phyloP scores from a whole-genome alignment of 2,329 filamentous ascomycete species.

The Penicillium italicum region DNA sequence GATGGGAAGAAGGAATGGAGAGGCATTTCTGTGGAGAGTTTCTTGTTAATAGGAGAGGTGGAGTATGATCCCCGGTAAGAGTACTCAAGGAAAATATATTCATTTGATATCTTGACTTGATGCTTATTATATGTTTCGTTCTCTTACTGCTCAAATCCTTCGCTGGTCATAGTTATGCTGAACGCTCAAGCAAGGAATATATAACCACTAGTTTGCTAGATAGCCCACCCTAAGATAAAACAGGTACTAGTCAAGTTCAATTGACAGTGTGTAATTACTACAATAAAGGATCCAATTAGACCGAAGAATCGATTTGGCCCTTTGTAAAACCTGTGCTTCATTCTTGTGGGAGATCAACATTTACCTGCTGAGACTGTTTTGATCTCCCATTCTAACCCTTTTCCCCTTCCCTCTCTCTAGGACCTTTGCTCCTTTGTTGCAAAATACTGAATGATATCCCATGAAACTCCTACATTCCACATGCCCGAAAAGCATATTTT shows the following conservation, averaged over 20 bases:
- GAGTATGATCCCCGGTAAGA: not conserved
- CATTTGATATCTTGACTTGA: too few relatives aligned
- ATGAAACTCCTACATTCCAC: constrained; percentile 12
- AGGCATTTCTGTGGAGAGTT: constrained; percentile 31
- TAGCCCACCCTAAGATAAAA: not conserved
- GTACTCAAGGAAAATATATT: not conserved
- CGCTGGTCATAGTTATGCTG: not conserved
- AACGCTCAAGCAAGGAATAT: not conserved
- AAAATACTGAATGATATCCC: not conserved
- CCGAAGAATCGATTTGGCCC: not conserved
- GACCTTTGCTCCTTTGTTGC: not conserved
- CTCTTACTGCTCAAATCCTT: not conserved
- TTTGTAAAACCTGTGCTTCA: not conserved
- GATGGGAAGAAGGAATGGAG: too few relatives aligned
- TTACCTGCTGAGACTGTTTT: not conserved
- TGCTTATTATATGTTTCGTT: not conserved
- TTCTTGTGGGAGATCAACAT: not conserved
- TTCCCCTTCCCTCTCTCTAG: not conserved
- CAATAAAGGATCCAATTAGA: not conserved
- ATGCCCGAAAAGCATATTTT: not conserved
- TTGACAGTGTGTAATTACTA: not conserved
- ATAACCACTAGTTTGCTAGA: not conserved
- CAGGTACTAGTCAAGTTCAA: not conserved
- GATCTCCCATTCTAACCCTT: constrained; percentile 18
- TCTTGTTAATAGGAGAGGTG: constrained; percentile 20